Conservation (phyloP, 768 basidiomycete genomes). For the Xerocomus brunneocitrinus region DNA sequence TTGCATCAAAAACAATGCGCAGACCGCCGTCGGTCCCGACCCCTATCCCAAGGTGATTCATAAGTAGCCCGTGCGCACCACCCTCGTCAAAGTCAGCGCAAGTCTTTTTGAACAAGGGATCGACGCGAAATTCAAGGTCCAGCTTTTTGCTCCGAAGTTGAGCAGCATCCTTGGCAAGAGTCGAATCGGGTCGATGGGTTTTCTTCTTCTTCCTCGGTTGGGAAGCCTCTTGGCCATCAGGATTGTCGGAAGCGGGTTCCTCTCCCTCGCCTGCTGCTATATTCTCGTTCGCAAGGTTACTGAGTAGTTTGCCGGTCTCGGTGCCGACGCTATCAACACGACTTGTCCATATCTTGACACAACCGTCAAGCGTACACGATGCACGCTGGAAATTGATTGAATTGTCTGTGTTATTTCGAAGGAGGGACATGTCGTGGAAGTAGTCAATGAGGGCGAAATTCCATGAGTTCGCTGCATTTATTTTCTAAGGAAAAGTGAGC, state of each 20-base stretch:
- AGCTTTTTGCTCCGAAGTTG: slow-evolving; percentile 87
- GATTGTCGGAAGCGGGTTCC: slow-evolving; percentile 53
- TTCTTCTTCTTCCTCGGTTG: slow-evolving; percentile 59
- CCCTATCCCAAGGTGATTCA: slow-evolving; percentile 89
- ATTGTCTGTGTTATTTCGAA: slow-evolving; percentile 90
- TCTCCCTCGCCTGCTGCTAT: slow-evolving; percentile 55
- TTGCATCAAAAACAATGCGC: slow-evolving; percentile 93
- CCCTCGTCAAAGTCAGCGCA: slow-evolving; percentile 99
- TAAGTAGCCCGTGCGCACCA: slow-evolving; percentile 89
- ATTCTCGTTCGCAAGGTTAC: slow-evolving; percentile 74
- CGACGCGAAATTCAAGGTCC: slow-evolving; percentile 93
- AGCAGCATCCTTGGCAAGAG: slow-evolving; percentile 81
- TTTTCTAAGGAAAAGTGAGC: slow-evolving; percentile 66
- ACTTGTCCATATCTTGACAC: slow-evolving; percentile 99
- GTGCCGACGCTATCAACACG: slow-evolving; percentile 96
- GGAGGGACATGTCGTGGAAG: slow-evolving; percentile 95
- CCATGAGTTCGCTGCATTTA: slow-evolving; percentile 97
- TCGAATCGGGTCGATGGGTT: slow-evolving; percentile 67
- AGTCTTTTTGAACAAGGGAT: slow-evolving; percentile 96
- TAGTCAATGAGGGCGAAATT: slow-evolving; percentile 97
- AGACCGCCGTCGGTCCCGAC: slow-evolving; percentile 76
- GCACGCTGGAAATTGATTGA: slow-evolving; percentile 99
- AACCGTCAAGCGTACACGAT: slow-evolving; percentile 94
- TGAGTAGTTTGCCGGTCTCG: slow-evolving; percentile 92
- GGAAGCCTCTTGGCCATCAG: slow-evolving; percentile 61